Base-by-base conservation (phyloP, 2,329 filamentous ascomycete species). In the Nothomitra cinnamomea region DNA sequence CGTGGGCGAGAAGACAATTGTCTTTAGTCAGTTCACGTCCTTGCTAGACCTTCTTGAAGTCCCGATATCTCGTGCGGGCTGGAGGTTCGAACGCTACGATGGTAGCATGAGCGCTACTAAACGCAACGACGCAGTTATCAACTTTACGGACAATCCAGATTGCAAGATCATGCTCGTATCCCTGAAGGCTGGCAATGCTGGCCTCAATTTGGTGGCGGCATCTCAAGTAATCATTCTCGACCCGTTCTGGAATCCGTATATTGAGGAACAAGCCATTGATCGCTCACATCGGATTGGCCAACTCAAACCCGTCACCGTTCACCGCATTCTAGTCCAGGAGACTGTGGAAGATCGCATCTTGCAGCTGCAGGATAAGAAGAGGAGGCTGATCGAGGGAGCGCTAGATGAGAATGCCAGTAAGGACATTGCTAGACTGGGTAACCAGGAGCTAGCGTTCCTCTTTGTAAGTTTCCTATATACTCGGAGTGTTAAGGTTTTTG, bases 181-280 rank as follows among this genome's bases (percentile, higher is more conserved):
- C 1, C 72, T 90, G 50, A 87, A 86, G 61, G 85, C 86, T 1
- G 86, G 86, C 35, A 90, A 90, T 60, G 81, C 88, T 0, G 89
- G 89, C 1, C 76, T 95, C 47, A 95, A 95, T 62, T 74, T 95
- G 21, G 86, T 84, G 40, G 79, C 80, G 17, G 89, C 88, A 0
- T 87, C 82, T 1, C 83, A 87, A 58, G 86, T 95, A 59, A 87
- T 95, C 65, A 85, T 95, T 58, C 80, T 94, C 63, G 88, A 95
- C 63, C 88, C 88, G 0, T 94, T 94, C 69, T 95, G 87, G 87
- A 95, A 95, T 58, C 89, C 88, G 0, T 94, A 84, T 63, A 84
- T 94, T 50, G 89, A 95, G 68, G 87, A 88, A 67, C 89, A 95
- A 67, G 89, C 89, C 2, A 82, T 95, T 51, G 89, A 94, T 64